Conservation (phyloP, 306 rosid genomes). For the Purshia tridentata region DNA sequence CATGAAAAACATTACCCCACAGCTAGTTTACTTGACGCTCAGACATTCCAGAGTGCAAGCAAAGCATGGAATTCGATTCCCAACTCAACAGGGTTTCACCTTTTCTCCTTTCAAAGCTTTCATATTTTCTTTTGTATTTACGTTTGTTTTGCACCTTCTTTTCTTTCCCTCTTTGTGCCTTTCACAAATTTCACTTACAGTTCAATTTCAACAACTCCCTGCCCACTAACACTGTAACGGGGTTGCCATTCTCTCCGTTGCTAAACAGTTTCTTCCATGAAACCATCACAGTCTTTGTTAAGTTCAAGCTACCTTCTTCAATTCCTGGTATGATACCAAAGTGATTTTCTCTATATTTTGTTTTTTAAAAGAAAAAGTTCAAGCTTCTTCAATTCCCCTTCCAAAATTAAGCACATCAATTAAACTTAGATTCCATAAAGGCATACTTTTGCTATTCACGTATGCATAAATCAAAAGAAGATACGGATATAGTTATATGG, state of each 20-base stretch:
- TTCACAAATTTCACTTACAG: neutral
- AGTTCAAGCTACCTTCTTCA: too few relatives aligned
- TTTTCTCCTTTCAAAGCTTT: neutral
- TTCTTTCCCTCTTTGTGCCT: neutral
- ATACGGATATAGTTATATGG: conserved; percentile 35
- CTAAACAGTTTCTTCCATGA: neutral
- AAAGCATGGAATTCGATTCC: conserved; percentile 32
- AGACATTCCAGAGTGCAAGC: conserved; percentile 23
- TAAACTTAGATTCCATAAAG: neutral
- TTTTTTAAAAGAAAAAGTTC: neutral
- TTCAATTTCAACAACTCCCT: neutral
- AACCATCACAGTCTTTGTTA: neutral
- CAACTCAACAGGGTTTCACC: conserved; percentile 24
- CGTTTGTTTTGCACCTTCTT: conserved; percentile 6
- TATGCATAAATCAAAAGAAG: conserved; percentile 35
- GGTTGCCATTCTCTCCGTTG: neutral
- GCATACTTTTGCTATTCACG: neutral
- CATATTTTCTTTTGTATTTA: neutral
- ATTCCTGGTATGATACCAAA: too few relatives aligned
- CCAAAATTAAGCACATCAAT: neutral
- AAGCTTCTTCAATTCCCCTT: neutral
- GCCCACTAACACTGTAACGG: neutral
- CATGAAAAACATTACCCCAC: neutral
- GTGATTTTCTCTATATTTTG: too few relatives aligned
- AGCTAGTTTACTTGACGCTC: conserved; percentile 33